Percentiles rank a stretch among this genome's conserved stretches.
Conservation (phyloP, 2,329 filamentous ascomycete species). For the Sphaerulina musiva region DNA sequence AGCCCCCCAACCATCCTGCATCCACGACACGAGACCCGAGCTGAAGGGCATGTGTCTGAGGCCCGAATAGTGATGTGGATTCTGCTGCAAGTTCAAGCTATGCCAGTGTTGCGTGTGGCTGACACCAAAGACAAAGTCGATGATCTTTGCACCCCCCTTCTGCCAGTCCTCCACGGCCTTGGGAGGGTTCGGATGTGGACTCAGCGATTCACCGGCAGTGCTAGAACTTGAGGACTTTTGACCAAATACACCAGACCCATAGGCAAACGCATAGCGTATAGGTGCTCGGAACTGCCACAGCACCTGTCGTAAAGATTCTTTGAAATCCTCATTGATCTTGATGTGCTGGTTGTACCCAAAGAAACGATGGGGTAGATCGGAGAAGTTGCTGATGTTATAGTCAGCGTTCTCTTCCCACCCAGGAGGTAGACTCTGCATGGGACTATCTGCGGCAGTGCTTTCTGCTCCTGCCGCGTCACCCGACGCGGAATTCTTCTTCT, state of each 20-base stretch:
- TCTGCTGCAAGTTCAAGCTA: slow-evolving; percentile 79
- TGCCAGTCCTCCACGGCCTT: slow-evolving; percentile 77
- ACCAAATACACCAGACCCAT: slow-evolving; percentile 92
- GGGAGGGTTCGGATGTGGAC: slow-evolving; percentile 75
- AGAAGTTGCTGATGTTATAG: slow-evolving; percentile 65
- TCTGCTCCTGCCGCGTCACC: slow-evolving; percentile 13
- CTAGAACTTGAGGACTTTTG: slow-evolving; percentile 51
- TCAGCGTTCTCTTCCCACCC: slow-evolving; percentile 74
- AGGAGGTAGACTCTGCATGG: slow-evolving; percentile 37
- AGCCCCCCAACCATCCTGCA: slow-evolving; percentile 83
- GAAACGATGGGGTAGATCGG: slow-evolving; percentile 66
- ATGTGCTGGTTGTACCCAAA: slow-evolving; percentile 97
- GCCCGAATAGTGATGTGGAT: slow-evolving; percentile 86
- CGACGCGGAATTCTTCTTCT: slow-evolving; percentile 14
- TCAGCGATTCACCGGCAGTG: slow-evolving; percentile 46
- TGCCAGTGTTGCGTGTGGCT: slow-evolving; percentile 96
- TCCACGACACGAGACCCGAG: slow-evolving; percentile 73
- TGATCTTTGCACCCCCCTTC: slow-evolving; percentile 86
- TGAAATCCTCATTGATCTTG: slow-evolving; percentile 90
- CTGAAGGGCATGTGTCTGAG: slow-evolving; percentile 64
- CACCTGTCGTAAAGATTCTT: slow-evolving; percentile 78
- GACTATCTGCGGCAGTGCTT: slow-evolving; percentile 18
- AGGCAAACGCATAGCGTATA: slow-evolving; percentile 93
- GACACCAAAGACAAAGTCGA: slow-evolving; percentile 96
- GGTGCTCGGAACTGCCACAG: slow-evolving; percentile 88